Evolutionary conservation across 169 alveolate genomes (phyloP), one percentile per base, ranked within the genome.

Genomic region (Plasmodium chabaudi): DNA sequence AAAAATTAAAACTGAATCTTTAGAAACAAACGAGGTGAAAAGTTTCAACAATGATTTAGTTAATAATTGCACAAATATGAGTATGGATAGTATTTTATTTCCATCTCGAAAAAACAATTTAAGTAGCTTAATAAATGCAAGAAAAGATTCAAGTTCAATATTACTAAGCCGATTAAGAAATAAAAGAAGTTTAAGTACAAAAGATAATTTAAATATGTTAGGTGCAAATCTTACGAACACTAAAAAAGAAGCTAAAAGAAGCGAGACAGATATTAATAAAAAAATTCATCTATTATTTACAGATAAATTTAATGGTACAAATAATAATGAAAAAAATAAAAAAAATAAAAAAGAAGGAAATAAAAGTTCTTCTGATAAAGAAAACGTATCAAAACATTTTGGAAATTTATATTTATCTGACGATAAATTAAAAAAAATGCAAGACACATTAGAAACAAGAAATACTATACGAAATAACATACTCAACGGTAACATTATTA

Each of bases 161-260:
- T 59, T 67, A 67, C 3, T 82, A 42, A 67, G 44, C 42, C 44
- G 90, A 55, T 61, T 82, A 61, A 82, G 84, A 47, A 70, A 70
- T 82, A 82, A 82, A 56, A 82, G 90, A 53, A 82, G 90, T 59
- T 61, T 82, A 27, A 82, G 68, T 6, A 12, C 75, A 49, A 82
- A 82, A 55, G 82, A 82, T 67, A 71, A 82, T 55, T 55, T 65
- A 17, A 82, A 67, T 27, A 39, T 65, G 34, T 44, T 82, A 67
- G 34, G 70, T 5, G 42, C 69, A 1, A 67, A 56, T 67, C 42
- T 82, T 53, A 13, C 68, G n/a, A 82, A 34, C 59, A 68, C 70
- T 9, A 82, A 82, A 82, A 65, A 82, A 15, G 90, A 82, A 13
- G 25, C 84, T 9, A 82, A 70, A 55, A 82, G 65, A 67, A 61